Evolutionary conservation across 441 rosid genomes (phyloP), one percentile per base, ranked within the genome.

Genomic region (Pelargonium citronellum): DNA sequence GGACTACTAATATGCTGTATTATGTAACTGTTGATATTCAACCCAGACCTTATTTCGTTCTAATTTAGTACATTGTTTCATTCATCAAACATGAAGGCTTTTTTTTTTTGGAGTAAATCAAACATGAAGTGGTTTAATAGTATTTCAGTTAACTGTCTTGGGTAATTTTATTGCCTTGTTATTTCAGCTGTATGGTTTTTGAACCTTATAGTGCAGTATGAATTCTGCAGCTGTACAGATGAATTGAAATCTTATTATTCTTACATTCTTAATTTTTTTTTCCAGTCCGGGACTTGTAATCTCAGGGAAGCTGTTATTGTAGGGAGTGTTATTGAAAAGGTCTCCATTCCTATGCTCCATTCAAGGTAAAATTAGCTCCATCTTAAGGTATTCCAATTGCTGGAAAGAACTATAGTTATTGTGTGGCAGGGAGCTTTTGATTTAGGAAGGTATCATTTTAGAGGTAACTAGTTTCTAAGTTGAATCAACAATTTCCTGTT

Each of bases 281-380:
- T 30, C 37, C 87, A 91, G 98, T 94, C 98, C 0, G 90, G 97
- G 58, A 91, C 97, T 20, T 91, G 97, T 84, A 89, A 24, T 78
- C 87, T 91, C 41, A 84, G 96, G 77, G 99, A 94, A 85, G 99
- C 97, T 78, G 93, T 87, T 20, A 87, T 94, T 64, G n/a, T 94
- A 69, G 99, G 99, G 64, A 91, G 97, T 73, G 71, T 94, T 74
- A 81, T 91, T 62, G 82, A 87, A 74, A 90, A 94, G 78, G 83
- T 85, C 69, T 86, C 97, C 67, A 78, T 94, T 75, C 97, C 99
- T 13, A 68, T 83, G 88, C 90, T 85, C 72, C 97, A 94, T 77
- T 88, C 97, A 67, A 77, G 96, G 91, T 83, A 76, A 53, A 53
- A 16, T 15, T 53, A 46, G 79, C 30, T 63, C 16, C 49, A n/a